Conservation (phyloP, 2,329 filamentous ascomycete genomes). For the Alternaria sp. region DNA sequence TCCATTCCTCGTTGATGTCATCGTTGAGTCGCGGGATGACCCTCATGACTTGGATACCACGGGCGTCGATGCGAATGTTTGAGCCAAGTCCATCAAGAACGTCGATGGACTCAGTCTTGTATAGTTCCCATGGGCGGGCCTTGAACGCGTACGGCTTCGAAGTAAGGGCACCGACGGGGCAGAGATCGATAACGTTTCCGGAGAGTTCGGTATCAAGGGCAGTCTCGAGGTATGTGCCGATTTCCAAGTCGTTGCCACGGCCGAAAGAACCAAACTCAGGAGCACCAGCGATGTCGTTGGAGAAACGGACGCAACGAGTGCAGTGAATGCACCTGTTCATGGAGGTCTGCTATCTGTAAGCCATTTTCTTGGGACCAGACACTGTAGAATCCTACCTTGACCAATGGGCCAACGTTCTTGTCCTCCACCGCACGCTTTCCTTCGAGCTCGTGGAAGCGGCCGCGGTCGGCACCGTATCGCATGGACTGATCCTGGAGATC, state of each 20-base stretch:
- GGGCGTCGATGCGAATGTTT: constrained; percentile 90
- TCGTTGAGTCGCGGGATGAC: constrained; percentile 92
- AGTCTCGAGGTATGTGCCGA: constrained; percentile 95
- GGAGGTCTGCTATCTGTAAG: constrained; percentile 69
- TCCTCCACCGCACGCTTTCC: constrained; percentile 99
- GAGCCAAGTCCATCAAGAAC: constrained; percentile 92
- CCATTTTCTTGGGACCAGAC: background rate
- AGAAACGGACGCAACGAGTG: constrained; percentile 95
- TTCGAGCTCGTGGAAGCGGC: constrained; percentile 92
- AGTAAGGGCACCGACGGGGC: constrained; percentile 93
- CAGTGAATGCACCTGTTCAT: constrained; percentile 99
- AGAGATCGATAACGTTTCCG: constrained; percentile 96
- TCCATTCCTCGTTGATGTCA: constrained; percentile 99
- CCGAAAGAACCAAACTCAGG: constrained; percentile 93
- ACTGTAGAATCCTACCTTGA: constrained; percentile 66
- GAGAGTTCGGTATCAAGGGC: constrained; percentile 94
- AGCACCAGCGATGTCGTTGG: constrained; percentile 95
- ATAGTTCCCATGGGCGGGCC: constrained; percentile 94
- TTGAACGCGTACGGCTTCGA: constrained; percentile 99
- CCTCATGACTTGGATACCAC: constrained; percentile 95
- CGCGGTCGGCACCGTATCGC: constrained; percentile 95
- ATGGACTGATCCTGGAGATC: constrained; percentile 99
- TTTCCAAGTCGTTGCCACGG: constrained; percentile 96
- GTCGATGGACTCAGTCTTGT: constrained; percentile 94
- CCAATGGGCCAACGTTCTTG: constrained; percentile 97